These are phyloP conservation scores for Candida xyloterini DNA, from an alignment of 805 yeast genomes.

Conservation along the genomic window DNA sequence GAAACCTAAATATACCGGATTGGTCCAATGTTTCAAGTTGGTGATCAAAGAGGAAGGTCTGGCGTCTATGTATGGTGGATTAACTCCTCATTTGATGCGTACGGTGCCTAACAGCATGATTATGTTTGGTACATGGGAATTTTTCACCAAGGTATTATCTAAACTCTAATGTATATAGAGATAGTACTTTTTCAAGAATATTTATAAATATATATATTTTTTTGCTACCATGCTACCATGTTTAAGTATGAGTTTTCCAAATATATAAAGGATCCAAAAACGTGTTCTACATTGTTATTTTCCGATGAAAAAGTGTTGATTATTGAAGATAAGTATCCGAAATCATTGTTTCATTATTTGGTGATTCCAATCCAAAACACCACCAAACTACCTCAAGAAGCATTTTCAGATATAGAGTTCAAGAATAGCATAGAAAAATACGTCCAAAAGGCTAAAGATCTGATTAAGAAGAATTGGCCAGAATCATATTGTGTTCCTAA, in stretches of 20 bases:
- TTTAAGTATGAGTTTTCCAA: conserved; percentile 44
- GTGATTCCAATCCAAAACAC: conserved; percentile 55
- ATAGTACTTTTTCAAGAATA: not conserved
- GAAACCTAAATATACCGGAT: conserved; percentile 81
- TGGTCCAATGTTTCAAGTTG: conserved; percentile 79
- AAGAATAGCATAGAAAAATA: conserved; percentile 32
- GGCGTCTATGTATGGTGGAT: conserved; percentile 92
- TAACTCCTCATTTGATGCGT: conserved; percentile 93
- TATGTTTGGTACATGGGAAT: conserved; percentile 99
- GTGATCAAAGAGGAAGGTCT: conserved; percentile 92
- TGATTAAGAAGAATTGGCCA: conserved; percentile 17
- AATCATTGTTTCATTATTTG: conserved; percentile 57
- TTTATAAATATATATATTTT: not conserved
- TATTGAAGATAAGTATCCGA: conserved; percentile 61
- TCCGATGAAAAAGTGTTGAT: conserved; percentile 53
- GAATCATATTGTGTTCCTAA: conserved; percentile 13
- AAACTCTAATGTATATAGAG: conserved; percentile 15
- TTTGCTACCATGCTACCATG: conserved; percentile 30
- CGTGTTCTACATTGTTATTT: conserved; percentile 36
- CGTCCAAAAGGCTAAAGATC: conserved; percentile 36
- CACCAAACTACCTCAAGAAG: conserved; percentile 48
- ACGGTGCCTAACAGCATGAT: conserved; percentile 97
- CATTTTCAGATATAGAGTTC: conserved; percentile 35
- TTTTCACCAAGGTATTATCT: conserved; percentile 60
- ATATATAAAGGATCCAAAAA: conserved; percentile 48